These are phyloP conservation scores for Mucor piriformis DNA, from an alignment of 371 early-diverging fungal species.

Conservation along the genomic window DNA sequence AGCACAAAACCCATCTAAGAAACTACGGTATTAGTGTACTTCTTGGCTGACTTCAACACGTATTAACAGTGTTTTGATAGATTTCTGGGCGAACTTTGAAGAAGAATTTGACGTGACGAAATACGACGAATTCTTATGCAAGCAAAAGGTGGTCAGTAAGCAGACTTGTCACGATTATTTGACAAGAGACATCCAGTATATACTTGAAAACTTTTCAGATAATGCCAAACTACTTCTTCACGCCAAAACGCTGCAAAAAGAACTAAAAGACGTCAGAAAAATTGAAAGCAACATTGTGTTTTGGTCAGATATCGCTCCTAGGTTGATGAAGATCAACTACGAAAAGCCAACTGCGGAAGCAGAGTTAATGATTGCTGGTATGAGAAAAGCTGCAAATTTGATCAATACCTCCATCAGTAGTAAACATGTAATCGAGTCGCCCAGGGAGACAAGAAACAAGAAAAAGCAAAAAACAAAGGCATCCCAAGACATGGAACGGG, in stretches of 20 bases:
- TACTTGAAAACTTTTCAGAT: slow-evolving; percentile 9
- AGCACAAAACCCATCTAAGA: background rate
- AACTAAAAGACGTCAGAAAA: slow-evolving; percentile 4
- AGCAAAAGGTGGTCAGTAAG: slow-evolving; percentile 13
- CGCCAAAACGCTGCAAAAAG: slow-evolving; percentile 5
- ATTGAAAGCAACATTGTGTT: slow-evolving; percentile 3
- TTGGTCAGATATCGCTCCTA: slow-evolving; percentile 13
- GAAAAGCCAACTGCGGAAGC: slow-evolving; percentile 4
- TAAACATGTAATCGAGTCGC: slow-evolving; percentile 1
- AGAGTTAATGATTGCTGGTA: slow-evolving; percentile 8
- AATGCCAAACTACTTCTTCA: slow-evolving; percentile 9
- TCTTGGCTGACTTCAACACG: background rate
- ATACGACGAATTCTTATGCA: slow-evolving; percentile 17
- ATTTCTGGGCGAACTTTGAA: slow-evolving; percentile 13
- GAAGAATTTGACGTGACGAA: slow-evolving; percentile 11
- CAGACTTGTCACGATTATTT: slow-evolving; percentile 18
- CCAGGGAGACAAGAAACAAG: slow-evolving; percentile 4
- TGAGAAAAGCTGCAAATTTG: slow-evolving; percentile 7
- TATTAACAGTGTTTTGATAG: slow-evolving; percentile 6
- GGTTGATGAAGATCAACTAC: slow-evolving; percentile 3
- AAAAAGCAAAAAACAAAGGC: slow-evolving; percentile 8
- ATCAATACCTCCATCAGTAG: background rate
- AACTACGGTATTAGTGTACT: background rate
- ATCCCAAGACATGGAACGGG: slow-evolving; percentile 6
- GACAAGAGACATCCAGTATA: slow-evolving; percentile 15